Evolutionary conservation across 108 stramenopile genomes (phyloP).

Genomic region (Cylindrotheca closterium): DNA sequence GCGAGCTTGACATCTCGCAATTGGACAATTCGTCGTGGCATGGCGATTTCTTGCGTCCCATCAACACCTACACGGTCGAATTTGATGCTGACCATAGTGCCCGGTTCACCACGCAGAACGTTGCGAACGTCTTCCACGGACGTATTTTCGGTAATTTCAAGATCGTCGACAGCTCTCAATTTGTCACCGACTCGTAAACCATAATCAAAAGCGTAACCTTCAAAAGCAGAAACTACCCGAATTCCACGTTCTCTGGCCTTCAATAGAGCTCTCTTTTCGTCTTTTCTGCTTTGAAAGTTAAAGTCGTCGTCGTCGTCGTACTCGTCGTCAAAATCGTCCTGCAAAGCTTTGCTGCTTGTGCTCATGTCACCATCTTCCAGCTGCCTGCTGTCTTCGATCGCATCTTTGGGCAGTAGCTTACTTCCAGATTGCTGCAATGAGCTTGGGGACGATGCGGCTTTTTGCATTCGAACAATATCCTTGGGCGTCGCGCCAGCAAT

Average conservation of each 20-base stretch:
- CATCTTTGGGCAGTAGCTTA: constrained; percentile 42
- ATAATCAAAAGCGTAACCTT: constrained; percentile 88
- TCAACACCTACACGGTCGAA: constrained; percentile 73
- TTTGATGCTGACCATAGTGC: constrained; percentile 70
- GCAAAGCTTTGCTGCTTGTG: constrained; percentile 2
- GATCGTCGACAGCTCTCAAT: constrained; percentile 76
- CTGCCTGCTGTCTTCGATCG: constrained; percentile 30
- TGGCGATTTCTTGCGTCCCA: constrained; percentile 58
- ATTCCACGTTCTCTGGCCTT: constrained; percentile 71
- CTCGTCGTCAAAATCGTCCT: constrained; percentile 22
- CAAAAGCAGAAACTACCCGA: constrained; percentile 90
- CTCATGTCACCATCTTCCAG: constrained; percentile 17
- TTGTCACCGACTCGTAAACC: constrained; percentile 84
- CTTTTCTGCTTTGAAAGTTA: constrained; percentile 21
- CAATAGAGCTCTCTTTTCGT: constrained; percentile 33
- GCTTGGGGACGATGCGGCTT: background rate
- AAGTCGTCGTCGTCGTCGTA: constrained; percentile 46
- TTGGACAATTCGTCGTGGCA: constrained; percentile 74
- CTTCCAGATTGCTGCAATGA: constrained; percentile 12
- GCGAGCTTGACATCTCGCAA: constrained; percentile 85
- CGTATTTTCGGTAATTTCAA: constrained; percentile 45
- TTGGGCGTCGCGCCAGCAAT: constrained; percentile 69
- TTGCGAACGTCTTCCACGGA: constrained; percentile 88
- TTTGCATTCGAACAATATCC: constrained; percentile 35
- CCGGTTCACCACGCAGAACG: constrained; percentile 84